Conservation (phyloP, 441 rosid genomes). For the Populus hybrid region DNA sequence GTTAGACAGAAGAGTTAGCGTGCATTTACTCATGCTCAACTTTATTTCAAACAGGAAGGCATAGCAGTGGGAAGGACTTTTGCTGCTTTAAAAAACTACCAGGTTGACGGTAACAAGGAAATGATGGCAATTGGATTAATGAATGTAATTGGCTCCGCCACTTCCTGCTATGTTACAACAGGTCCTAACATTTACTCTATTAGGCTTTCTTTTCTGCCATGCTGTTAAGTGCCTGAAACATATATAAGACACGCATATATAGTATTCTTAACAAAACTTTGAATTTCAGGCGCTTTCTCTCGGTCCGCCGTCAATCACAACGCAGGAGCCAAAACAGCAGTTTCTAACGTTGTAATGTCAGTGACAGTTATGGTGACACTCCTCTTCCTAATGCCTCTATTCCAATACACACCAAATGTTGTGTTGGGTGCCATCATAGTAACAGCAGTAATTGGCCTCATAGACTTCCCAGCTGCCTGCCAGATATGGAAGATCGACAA, state of each 20-base stretch:
- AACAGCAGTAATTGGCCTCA: constrained; percentile 81
- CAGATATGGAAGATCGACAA: constrained; percentile 80
- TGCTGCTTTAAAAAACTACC: constrained; percentile 77
- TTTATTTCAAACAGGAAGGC: constrained; percentile 63
- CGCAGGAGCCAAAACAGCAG: constrained; percentile 90
- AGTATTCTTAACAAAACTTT: neutral
- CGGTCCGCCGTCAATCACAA: constrained; percentile 90
- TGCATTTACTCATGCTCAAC: neutral
- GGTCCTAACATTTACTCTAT: constrained; percentile 28
- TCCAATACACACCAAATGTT: constrained; percentile 86
- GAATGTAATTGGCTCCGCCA: constrained; percentile 92
- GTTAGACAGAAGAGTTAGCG: neutral
- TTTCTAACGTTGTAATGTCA: constrained; percentile 84
- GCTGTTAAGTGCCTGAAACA: neutral
- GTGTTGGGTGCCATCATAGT: constrained; percentile 86
- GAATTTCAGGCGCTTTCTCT: constrained; percentile 71
- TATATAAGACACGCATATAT: neutral
- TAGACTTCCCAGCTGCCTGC: constrained; percentile 74
- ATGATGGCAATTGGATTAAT: constrained; percentile 94
- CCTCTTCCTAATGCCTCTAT: constrained; percentile 85
- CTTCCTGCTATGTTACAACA: constrained; percentile 92
- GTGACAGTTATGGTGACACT: constrained; percentile 88
- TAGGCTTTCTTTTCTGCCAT: neutral
- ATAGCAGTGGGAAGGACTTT: constrained; percentile 97
- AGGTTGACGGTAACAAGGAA: constrained; percentile 96